Conservation (phyloP, 2,329 filamentous ascomycete genomes). For the Diaporthe destruens region DNA sequence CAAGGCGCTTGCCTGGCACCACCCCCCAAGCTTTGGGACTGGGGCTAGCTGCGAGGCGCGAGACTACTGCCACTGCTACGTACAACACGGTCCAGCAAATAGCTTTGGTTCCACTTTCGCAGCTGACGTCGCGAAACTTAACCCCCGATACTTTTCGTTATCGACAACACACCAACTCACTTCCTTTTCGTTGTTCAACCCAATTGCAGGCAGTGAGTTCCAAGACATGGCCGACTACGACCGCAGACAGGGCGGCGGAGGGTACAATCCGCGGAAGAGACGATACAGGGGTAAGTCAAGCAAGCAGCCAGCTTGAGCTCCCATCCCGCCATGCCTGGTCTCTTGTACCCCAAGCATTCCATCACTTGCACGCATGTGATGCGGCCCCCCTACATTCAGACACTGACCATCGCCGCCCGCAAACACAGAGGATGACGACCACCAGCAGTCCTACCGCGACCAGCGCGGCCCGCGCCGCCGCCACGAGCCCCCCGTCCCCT, state of each 20-base stretch:
- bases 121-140: conserved; percentile 30
- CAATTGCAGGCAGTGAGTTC: conserved; percentile 15
- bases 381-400: neutral
- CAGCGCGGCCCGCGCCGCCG: conserved; percentile 81
- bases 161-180: neutral
- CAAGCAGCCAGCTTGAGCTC: conserved; percentile 1
- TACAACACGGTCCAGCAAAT: conserved; percentile 31
- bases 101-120: conserved; percentile 31
- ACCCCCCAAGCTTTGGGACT: neutral
- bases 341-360: neutral
- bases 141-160: conserved; percentile 2
- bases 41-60: conserved; percentile 28
- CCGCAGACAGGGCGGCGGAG: conserved; percentile 64
- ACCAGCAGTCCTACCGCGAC: conserved; percentile 60
- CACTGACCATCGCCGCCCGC: conserved; percentile 34
- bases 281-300: conserved; percentile 76
- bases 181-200: neutral
- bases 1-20: neutral
- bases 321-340: neutral
- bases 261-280: conserved; percentile 78
- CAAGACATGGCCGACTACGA: conserved; percentile 69
- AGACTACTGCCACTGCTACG: conserved; percentile 18
- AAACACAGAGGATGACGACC: conserved; percentile 73
- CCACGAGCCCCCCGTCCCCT: conserved; percentile 76
- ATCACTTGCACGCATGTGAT: neutral